A percentile compares a stretch with the other conserved stretches of the same genome.
phyloP scores from a whole-genome alignment of 805 yeast genomes.

The Kluyveromyces siamensis region DNA sequence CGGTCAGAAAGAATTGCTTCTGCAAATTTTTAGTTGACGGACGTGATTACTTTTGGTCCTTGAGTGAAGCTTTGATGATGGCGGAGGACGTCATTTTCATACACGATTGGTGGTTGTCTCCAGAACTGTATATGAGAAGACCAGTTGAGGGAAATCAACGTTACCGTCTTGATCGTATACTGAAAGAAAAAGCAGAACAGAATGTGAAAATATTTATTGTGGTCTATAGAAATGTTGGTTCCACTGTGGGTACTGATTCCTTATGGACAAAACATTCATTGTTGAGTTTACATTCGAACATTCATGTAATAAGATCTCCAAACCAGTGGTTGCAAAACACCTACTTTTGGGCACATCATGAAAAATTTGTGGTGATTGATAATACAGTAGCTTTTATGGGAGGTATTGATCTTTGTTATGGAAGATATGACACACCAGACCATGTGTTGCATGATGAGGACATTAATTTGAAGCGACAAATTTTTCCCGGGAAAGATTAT shows the following conservation, averaged over 20 bases:
- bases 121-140: conserved; percentile 85
- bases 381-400: conserved; percentile 86
- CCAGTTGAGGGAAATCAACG: conserved; percentile 94
- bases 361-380: conserved; percentile 79
- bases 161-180: conserved; percentile 81
- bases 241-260: conserved; percentile 89
- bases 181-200: conserved; percentile 83
- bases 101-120: conserved; percentile 98
- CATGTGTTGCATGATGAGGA: conserved; percentile 81
- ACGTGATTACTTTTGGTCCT: conserved; percentile 94
- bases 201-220: conserved; percentile 92
- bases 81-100: conserved; percentile 90
- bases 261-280: conserved; percentile 90
- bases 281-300: conserved; percentile 73
- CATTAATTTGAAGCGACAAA: conserved; percentile 39
- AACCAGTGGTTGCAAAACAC: conserved; percentile 90
- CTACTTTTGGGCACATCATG: conserved; percentile 98
- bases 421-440: conserved; percentile 94
- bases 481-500: conserved; percentile 94
- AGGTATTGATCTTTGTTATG: conserved; percentile 92
- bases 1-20: conserved; percentile 71
- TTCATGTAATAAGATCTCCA: conserved; percentile 89
- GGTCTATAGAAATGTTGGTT: conserved; percentile 87
- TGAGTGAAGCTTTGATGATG: conserved; percentile 83
- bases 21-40: conserved; percentile 98